These are phyloP conservation scores for Nicotiana rustica DNA, from an alignment of 305 asterid species.

Conservation along the genomic window DNA sequence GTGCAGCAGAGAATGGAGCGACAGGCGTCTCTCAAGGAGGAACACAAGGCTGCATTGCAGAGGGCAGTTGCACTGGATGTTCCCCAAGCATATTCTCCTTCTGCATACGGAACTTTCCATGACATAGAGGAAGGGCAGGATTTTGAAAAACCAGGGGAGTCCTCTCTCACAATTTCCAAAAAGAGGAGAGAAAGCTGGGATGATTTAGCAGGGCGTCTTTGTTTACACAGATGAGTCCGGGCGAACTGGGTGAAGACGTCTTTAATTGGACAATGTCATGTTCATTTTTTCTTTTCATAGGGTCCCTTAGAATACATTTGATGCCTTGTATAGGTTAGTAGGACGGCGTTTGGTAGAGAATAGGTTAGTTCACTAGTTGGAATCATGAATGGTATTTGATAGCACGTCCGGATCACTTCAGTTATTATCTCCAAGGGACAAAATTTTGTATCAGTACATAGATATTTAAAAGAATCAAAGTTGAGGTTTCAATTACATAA, in stretches of 20 bases:
- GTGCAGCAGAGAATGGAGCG: constrained; percentile 82
- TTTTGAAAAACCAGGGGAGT: constrained; percentile 42
- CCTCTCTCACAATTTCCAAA: constrained; percentile 36
- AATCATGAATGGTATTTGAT: neutral
- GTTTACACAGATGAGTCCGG: constrained; percentile 36
- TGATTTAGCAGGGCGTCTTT: constrained; percentile 38
- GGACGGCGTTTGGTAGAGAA: constrained; percentile 16
- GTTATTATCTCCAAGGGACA: constrained; percentile 15
- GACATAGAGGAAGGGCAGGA: constrained; percentile 61
- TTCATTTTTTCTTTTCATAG: constrained; percentile 43
- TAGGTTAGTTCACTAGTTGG: constrained; percentile 18
- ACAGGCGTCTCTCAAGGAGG: constrained; percentile 64
- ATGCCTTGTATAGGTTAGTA: constrained; percentile 23
- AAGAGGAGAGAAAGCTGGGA: constrained; percentile 42
- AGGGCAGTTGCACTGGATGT: constrained; percentile 83
- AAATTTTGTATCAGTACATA: constrained; percentile 5
- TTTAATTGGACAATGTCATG: constrained; percentile 32
- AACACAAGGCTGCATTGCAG: constrained; percentile 78
- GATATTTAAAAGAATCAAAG: neutral
- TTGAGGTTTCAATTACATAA: neutral
- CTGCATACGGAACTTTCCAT: constrained; percentile 78
- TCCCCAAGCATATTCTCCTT: constrained; percentile 77
- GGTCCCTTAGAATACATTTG: constrained; percentile 5
- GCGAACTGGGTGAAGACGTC: constrained; percentile 35
- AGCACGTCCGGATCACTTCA: neutral